Conservation (phyloP, 371 early-diverging fungal species). For the Syncephalastrum monosporum region DNA sequence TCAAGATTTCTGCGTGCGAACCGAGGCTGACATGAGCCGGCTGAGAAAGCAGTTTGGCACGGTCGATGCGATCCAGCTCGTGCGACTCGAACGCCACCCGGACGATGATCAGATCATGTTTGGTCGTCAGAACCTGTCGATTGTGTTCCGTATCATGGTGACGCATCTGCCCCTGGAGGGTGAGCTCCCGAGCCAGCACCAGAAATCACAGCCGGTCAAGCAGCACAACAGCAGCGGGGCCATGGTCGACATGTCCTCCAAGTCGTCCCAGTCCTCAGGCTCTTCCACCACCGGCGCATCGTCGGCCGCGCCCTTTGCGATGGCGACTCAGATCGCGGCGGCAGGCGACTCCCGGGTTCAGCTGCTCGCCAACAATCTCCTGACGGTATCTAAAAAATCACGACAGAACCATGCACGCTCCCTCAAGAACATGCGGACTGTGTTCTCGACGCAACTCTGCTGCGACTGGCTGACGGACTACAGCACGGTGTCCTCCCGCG, state of each 20-base stretch:
- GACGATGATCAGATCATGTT: conserved; percentile 42
- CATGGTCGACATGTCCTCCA: neutral
- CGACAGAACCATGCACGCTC: conserved; percentile 9
- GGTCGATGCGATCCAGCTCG: conserved; percentile 30
- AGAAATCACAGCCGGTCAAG: no score
- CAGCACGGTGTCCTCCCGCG: conserved; percentile 55
- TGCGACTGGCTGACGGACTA: conserved; percentile 65
- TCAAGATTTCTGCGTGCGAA: conserved; percentile 46
- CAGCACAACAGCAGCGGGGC: neutral
- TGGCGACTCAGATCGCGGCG: conserved; percentile 6
- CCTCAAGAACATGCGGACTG: conserved; percentile 25
- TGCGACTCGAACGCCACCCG: conserved; percentile 28
- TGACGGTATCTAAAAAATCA: conserved; percentile 25
- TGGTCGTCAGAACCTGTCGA: conserved; percentile 17
- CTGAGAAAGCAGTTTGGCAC: conserved; percentile 30
- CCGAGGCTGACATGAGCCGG: conserved; percentile 24
- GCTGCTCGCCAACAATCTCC: conserved; percentile 36
- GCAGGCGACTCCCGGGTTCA: conserved; percentile 35
- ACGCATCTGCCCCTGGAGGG: conserved; percentile 36
- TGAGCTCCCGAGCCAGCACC: conserved; percentile 3
- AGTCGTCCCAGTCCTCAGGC: conserved; percentile 13
- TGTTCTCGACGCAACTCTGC: conserved; percentile 40
- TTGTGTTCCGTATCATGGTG: conserved; percentile 42
- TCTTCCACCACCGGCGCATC: conserved; percentile 13
- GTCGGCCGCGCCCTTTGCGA: conserved; percentile 16